Evolutionary conservation across 306 rosid genomes (phyloP).

Genomic region (Albizia julibrissin): DNA sequence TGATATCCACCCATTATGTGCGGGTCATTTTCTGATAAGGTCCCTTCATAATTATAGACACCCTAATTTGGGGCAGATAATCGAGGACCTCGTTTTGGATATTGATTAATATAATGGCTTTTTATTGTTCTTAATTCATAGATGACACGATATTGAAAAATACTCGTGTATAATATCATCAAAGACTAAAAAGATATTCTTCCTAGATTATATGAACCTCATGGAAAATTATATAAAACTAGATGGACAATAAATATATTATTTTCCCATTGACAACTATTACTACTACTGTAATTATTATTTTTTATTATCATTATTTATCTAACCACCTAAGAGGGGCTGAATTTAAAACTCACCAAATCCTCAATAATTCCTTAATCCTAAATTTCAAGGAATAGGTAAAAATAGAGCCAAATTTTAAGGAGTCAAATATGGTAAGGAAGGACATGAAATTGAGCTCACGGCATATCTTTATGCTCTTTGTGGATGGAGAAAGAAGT

Average conservation of each 20-base stretch:
- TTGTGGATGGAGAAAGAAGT: too few species aligned
- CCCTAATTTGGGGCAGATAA: not conserved
- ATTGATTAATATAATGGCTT: not conserved
- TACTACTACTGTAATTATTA: not conserved
- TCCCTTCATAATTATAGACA: not conserved
- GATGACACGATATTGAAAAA: not conserved
- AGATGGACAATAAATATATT: too few species aligned
- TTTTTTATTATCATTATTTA: not conserved
- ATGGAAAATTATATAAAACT: too few species aligned
- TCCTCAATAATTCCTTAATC: too few species aligned
- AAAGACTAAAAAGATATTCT: not conserved
- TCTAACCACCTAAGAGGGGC: not conserved
- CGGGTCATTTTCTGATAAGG: not conserved
- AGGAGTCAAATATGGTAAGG: not conserved
- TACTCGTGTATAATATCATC: not conserved
- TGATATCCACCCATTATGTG: not conserved
- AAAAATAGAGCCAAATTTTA: too few species aligned
- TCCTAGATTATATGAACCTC: too few species aligned
- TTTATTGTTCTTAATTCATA: not conserved
- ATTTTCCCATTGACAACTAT: too few species aligned
- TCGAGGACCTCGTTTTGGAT: not conserved
- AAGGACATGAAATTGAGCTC: not conserved
- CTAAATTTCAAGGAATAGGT: not conserved
- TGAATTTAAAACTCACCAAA: not conserved
- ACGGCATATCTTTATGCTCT: too few species aligned